A percentile compares a stretch with the other conserved stretches of the same genome.
Evolutionary conservation across 2,329 filamentous ascomycete species (phyloP).

Genomic region (Cercospora canescens): DNA sequence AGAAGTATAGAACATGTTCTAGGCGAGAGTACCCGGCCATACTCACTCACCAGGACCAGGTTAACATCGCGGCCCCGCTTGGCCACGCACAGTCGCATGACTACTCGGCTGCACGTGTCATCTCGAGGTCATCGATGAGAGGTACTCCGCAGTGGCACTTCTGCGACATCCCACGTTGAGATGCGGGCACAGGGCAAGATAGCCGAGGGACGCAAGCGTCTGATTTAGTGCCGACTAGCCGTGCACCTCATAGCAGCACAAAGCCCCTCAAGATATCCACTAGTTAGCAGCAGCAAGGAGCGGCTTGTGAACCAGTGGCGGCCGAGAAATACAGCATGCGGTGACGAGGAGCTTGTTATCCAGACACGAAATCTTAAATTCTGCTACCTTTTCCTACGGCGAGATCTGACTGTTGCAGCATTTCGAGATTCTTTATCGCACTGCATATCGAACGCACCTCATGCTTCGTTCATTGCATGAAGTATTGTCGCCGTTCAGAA

Average conservation of each 20-base stretch:
- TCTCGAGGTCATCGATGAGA: background rate
- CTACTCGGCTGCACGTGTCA: background rate
- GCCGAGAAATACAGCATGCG: background rate
- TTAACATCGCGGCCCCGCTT: background rate
- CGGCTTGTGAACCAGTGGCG: background rate
- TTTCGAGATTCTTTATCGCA: background rate
- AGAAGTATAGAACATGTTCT: background rate
- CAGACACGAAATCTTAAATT: background rate
- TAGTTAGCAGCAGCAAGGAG: slow-evolving; percentile 1
- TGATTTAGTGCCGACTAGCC: background rate
- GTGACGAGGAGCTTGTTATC: background rate
- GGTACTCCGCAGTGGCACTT: too few relatives aligned
- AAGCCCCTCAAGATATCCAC: background rate
- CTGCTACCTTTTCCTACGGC: background rate
- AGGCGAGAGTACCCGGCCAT: background rate
- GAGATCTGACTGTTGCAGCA: background rate
- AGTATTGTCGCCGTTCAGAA: background rate
- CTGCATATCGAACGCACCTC: background rate
- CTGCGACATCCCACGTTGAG: background rate
- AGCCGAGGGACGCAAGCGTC: slow-evolving; percentile 3
- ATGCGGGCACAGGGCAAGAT: slow-evolving; percentile 8
- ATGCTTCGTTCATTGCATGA: background rate
- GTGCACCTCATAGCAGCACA: background rate
- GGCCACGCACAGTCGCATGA: background rate
- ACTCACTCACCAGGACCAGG: background rate